A percentile compares a stretch with the other conserved stretches of the same genome.
phyloP scores from a whole-genome alignment of 805 yeast genomes.

The Scheffersomyces ergatensis region DNA sequence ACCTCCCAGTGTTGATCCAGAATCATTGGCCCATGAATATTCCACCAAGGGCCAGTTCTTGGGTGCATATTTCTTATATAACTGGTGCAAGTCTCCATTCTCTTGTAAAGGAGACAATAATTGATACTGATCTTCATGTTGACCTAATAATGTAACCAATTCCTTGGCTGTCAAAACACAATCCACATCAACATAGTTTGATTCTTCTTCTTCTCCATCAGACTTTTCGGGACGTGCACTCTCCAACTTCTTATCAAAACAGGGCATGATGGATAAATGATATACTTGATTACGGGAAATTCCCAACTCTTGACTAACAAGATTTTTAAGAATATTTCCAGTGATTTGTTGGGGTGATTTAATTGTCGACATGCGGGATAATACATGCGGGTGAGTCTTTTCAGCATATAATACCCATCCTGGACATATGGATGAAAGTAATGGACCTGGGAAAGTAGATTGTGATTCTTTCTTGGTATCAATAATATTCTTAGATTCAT shows the following conservation, averaged over 20 bases:
- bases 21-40: conserved; percentile 68
- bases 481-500: conserved; percentile 42
- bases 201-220: conserved; percentile 17
- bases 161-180: conserved; percentile 94
- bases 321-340: conserved; percentile 67
- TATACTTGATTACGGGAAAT: conserved; percentile 48
- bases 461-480: conserved; percentile 28
- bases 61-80: conserved; percentile 48
- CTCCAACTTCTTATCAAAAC: conserved; percentile 94
- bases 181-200: conserved; percentile 64
- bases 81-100: conserved; percentile 6
- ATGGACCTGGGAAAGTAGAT: conserved; percentile 37
- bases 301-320: conserved; percentile 30
- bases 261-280: conserved; percentile 91
- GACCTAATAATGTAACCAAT: conserved; percentile 67
- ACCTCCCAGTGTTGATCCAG: conserved; percentile 88
- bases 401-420: conserved; percentile 97
- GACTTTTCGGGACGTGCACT: conserved; percentile 79
- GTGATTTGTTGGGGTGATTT: conserved; percentile 95
- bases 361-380: conserved; percentile 67
- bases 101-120: conserved; percentile 16
- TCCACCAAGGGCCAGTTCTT: conserved; percentile 56
- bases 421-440: conserved; percentile 79
- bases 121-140: conserved; percentile 40
- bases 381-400: conserved; percentile 85